These are phyloP conservation scores for Mycena alexandri DNA, from an alignment of 768 basidiomycete genomes.

Conservation along the genomic window DNA sequence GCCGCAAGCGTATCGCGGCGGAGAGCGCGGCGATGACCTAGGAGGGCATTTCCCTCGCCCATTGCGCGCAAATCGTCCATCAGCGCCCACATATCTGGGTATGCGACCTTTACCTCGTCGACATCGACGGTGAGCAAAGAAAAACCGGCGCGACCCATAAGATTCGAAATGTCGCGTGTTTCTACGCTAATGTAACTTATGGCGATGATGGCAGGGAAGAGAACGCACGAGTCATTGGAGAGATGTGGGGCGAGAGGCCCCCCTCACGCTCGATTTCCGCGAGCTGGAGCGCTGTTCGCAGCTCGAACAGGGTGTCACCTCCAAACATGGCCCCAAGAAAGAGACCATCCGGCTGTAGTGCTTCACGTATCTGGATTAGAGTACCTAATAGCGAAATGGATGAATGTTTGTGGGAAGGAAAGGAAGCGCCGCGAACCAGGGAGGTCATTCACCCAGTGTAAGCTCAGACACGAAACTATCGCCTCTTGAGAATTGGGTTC, in stretches of 20 bases:
- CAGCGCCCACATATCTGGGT: conserved; percentile 97
- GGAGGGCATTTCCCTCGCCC: conserved; percentile 95
- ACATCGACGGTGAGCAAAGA: conserved; percentile 94
- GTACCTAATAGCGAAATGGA: conserved; percentile 62
- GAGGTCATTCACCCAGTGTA: conserved; percentile 98
- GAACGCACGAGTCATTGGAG: conserved; percentile 93
- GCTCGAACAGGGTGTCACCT: conserved; percentile 95
- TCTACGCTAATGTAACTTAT: conserved; percentile 60
- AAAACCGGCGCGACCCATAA: conserved; percentile 93
- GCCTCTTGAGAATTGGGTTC: conserved; percentile 87
- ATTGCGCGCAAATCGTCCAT: conserved; percentile 94
- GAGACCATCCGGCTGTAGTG: conserved; percentile 89
- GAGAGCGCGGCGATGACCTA: conserved; percentile 62
- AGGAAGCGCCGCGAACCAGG: conserved; percentile 69
- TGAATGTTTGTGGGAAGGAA: background rate
- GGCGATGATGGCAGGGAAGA: conserved; percentile 12
- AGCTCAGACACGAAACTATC: conserved; percentile 88
- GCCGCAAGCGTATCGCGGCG: conserved; percentile 91
- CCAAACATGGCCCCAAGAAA: conserved; percentile 96
- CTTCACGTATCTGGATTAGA: conserved; percentile 88
- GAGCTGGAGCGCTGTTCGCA: conserved; percentile 93
- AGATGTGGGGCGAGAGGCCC: conserved; percentile 95
- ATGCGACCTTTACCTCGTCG: conserved; percentile 91
- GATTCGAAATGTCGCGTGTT: conserved; percentile 92
- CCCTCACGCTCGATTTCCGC: conserved; percentile 96